Evolutionary conservation across 2,329 filamentous ascomycete genomes (phyloP), one percentile per base, ranked within the genome.

Genomic region (Emydomyces testavorans): DNA sequence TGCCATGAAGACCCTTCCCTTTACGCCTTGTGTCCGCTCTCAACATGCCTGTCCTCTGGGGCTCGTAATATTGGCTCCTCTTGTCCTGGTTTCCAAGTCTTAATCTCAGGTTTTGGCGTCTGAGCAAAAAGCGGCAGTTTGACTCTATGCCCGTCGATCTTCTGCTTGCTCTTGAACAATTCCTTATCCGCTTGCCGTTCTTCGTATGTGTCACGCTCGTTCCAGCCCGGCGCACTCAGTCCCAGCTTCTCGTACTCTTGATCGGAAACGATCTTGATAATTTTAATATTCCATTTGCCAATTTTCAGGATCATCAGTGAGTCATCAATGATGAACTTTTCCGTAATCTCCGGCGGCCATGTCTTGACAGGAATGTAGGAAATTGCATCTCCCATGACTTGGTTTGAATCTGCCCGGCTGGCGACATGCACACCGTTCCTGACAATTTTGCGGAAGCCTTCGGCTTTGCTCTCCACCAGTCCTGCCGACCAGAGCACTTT

Each of bases 201-300:
- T 24, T 38, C 36, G 20, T 23, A 41, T 20, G 45, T 43, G 42
- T 54, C n/a, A 31, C 54, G 50, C 46, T 65, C 64, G 46, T 71
- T 65, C 73, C 73, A 78, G 1, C 74, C 74, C 13, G 74, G 73
- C 32, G 66, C 71, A 11, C 61, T 65, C 16, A 73, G 59, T 1
- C 71, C 72, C 36, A 60, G 57, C 10, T 61, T 62, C 41, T 69
- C 66, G 54, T 73, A 79, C 18, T 76, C 68, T 29, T 71, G 68
- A 50, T 80, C 77, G 10, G 67, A 64, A 4, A 80, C 61, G 35
- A 81, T 68, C 38, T 71, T 69, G 24, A 80, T 68, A 18, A 79
- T 64, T 55, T 74, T 75, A 29, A 80, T 67, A 56, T 75, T 79
- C 69, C 74, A 78, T 57, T 82, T 82, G 6, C 78, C 78, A 1